Evolutionary conservation across 2,329 filamentous ascomycete species (phyloP).

Genomic region (Trichoderma brevicompactum): DNA sequence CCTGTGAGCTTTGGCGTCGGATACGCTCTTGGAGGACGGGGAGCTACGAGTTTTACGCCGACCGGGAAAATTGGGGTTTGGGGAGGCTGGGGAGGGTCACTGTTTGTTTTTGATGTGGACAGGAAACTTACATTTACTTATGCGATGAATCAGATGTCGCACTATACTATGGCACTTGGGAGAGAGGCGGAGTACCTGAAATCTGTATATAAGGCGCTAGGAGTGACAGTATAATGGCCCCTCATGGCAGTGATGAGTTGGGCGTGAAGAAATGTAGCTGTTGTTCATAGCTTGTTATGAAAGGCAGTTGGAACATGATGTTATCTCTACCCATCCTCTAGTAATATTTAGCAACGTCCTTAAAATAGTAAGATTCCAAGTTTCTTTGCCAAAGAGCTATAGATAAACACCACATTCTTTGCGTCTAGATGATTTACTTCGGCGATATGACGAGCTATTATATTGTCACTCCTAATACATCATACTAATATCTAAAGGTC

Average conservation of each 20-base stretch:
- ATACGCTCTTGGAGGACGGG: slow-evolving; percentile 32
- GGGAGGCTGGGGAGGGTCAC: slow-evolving; percentile 52
- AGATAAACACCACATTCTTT: no score
- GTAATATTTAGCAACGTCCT: no score
- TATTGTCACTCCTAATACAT: no score
- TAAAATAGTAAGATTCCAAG: no score
- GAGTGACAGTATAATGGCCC: not conserved
- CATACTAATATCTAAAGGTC: no score
- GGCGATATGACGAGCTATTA: no score
- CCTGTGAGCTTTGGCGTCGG: slow-evolving; percentile 50
- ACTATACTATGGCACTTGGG: not conserved
- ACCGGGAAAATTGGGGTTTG: slow-evolving; percentile 45
- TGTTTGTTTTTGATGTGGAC: slow-evolving; percentile 50
- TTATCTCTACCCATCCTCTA: no score
- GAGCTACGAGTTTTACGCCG: slow-evolving; percentile 30
- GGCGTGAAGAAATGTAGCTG: not conserved
- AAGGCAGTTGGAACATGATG: no score
- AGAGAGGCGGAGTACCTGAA: slow-evolving; percentile 7
- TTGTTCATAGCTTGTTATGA: no score
- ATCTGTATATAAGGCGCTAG: slow-evolving; percentile 21
- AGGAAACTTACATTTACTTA: slow-evolving; percentile 49
- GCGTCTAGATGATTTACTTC: no score
- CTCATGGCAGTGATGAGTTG: not conserved
- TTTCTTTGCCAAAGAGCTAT: no score
- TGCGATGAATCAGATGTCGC: slow-evolving; percentile 41